Evolutionary conservation across 139 green algal genomes (phyloP), one percentile per base, ranked within the genome.

Genomic region (Chlorella sp.): DNA sequence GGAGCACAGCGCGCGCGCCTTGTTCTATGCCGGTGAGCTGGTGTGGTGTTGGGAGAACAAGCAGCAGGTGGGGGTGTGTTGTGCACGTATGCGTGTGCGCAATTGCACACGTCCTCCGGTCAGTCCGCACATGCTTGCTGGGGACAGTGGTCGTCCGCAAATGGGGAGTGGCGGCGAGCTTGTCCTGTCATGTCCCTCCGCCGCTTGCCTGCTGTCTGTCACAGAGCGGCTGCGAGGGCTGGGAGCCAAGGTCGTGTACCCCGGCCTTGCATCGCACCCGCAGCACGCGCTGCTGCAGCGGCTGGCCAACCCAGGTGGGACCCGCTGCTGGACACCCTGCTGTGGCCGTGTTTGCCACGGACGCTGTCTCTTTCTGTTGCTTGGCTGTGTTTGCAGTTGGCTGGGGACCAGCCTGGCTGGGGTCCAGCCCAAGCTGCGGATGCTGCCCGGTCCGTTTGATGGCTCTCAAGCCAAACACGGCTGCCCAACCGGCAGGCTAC

Each of bases 201-300:
- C n/a, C n/a, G 19, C 69, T 20, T 22, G 26, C 36, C 20, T 16
- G 5, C 24, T 73, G 65, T 3, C 22, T 48, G 89, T 88, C 75
- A 89, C 89, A 8, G 60, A 90, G 36, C 85, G 88, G 32, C 85
- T 96, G 75, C 16, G 82, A 30, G 75, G 28, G 0, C 69, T 94
- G 46, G 89, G 90, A 68, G 80, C 85, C 2, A 22, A n/a, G 0
- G 93, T 96, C 34, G 51, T 48, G 14, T 96, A 96, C 87, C 93
- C 93, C 7, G 93, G 93, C 9, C 90, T 96, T 54, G 56, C 86
- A n/a, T 64, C 22, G 80, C 93, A 96, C 83, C 87, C 89, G 2
- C 89, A 93, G 51, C 85, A 94, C 46, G 74, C 46, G 0, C 73
- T 94, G n/a, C 70, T 95, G 51, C 43, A 48, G 22, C 43, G 58